Conservation (phyloP, 148 eudicot genomes). For the Chenopodium album region DNA sequence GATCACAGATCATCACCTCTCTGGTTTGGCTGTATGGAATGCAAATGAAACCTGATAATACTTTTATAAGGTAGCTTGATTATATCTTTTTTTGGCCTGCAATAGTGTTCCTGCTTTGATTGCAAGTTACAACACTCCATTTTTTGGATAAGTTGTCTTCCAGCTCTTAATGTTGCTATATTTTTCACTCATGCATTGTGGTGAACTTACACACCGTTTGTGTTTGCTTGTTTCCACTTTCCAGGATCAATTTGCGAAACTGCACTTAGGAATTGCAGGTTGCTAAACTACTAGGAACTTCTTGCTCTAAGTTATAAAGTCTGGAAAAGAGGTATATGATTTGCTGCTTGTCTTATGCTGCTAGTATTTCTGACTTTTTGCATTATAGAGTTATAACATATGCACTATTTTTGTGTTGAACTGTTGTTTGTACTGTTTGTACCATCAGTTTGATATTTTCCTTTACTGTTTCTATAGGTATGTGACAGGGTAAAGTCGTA, state of each 20-base stretch:
- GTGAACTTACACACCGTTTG: neutral
- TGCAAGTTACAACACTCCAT: neutral
- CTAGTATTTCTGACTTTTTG: neutral
- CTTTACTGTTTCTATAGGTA: constrained; percentile 3
- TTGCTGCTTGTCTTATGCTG: neutral
- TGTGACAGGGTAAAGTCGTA: no score
- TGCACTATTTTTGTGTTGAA: neutral
- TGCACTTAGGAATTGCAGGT: neutral
- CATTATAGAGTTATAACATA: no score
- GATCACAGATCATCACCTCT: neutral
- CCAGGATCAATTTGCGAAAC: neutral
- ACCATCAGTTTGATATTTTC: neutral
- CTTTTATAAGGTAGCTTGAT: constrained; percentile 14
- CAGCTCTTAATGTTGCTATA: neutral
- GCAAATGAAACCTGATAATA: neutral
- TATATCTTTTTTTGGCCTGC: neutral
- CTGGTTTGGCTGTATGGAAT: neutral
- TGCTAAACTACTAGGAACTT: neutral
- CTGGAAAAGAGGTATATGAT: neutral
- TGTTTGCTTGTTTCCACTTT: neutral
- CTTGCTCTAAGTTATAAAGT: neutral
- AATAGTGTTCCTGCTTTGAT: neutral
- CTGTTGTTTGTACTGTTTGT: neutral
- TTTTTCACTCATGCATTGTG: neutral
- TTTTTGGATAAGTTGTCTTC: neutral